These are phyloP conservation scores for Sequoiadendron giganteum DNA, from an alignment of 75 land plant genomes.

Conservation along the genomic window DNA sequence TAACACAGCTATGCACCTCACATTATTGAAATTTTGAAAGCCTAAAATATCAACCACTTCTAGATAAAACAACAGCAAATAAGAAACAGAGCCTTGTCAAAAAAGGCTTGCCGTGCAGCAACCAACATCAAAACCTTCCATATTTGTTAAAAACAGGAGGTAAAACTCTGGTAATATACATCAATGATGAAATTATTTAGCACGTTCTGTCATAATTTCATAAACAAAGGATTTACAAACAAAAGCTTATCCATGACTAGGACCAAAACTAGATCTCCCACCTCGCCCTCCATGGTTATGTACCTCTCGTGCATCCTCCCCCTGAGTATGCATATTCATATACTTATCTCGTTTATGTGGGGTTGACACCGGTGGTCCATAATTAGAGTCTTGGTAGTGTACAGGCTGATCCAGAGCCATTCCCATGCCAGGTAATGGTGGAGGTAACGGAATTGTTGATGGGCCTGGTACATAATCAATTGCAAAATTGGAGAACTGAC, in stretches of 20 bases:
- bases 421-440: neutral
- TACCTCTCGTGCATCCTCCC: neutral
- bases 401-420: conserved; percentile 7
- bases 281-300: conserved; percentile 12
- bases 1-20: neutral
- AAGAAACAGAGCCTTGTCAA: neutral
- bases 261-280: neutral
- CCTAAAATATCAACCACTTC: neutral
- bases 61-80: neutral
- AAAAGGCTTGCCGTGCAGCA: conserved; percentile 1
- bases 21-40: neutral
- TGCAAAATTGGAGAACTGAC: conserved; percentile 10
- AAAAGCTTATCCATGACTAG: neutral
- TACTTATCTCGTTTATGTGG: conserved; percentile 6
- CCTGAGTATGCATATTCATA: conserved; percentile 3
- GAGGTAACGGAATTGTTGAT: conserved; percentile 1
- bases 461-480: conserved; percentile 2
- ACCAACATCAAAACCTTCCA: neutral
- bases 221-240: neutral
- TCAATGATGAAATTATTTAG: neutral
- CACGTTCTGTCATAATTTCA: conserved; percentile 6
- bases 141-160: neutral
- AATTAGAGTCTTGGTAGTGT: conserved; percentile 2
- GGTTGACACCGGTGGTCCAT: neutral
- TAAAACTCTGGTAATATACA: neutral